Base-by-base conservation (phyloP, 441 rosid species). In the Euphorbia schlechtendalii region DNA sequence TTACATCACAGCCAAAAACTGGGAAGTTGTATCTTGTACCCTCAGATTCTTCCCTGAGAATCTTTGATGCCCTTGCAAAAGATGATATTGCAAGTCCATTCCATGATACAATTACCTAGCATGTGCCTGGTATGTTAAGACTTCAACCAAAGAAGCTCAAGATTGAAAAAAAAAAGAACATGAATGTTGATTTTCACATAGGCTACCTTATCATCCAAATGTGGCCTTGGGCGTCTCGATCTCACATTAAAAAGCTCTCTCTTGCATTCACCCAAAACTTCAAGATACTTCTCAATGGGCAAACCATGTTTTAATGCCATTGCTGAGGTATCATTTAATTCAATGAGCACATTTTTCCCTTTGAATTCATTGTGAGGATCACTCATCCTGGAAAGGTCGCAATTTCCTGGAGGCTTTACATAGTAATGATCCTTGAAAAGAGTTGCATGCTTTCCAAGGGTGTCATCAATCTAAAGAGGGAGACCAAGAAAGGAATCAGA, bases 51-150 rank as follows among this genome's bases (percentile, higher is more conserved):
- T 71, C 69, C 72, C 63, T 75, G 40, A 93, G 92, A 70, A 93
- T 82, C 79, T 80, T 82, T 52, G 98, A 86, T 61, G 95, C 97
- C 79, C 95, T 85, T 54, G 97, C 95, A 48, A 93, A 87, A 63
- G 95, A 67, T 56, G 97, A 85, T 67, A 93, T 93, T 57, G 72
- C 86, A 27, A 93, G 92, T 69, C 97, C 97, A 55, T 93, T 93
- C 98, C 98, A 93, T 0, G 98, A 82, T 41, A 93, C 93, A 10
- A 88, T 93, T 63, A 90, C 88, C 98, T 90, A 76, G 24, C 59
- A 72, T 70, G 67, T 56, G 77, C 34, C 48, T 63, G 32, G 49
- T 53, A 57, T 30, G 59, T 61, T 68, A n/a, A 69, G 55, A 56
- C 71, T 53, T 68, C 46, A 59, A 72, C 69, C 59, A 59, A 36